A percentile compares a stretch with the other conserved stretches of the same genome.
These are phyloP conservation scores for Psilocybe cubensis DNA, from an alignment of 768 basidiomycete species.

Conservation along the genomic window DNA sequence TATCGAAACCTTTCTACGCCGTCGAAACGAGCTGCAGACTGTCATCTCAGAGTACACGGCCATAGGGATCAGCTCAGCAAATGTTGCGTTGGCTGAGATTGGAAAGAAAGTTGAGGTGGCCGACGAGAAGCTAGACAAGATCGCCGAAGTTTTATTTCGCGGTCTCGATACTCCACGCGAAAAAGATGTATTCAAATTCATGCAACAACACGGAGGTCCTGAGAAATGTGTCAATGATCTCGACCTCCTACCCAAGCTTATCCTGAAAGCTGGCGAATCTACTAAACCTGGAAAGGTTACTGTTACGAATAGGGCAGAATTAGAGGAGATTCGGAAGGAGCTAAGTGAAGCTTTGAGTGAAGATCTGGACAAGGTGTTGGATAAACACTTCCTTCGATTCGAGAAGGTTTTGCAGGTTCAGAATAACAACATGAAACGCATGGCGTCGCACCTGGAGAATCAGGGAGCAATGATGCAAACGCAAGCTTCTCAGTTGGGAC, in stretches of 20 bases:
- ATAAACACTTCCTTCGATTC: conserved; percentile 8
- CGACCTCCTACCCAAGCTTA: conserved; percentile 27
- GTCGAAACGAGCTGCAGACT: conserved; percentile 7
- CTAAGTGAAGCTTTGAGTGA: conserved; percentile 7
- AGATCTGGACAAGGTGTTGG: conserved; percentile 11
- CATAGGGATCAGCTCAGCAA: conserved; percentile 28
- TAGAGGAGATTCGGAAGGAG: conserved; percentile 7
- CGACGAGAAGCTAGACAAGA: conserved; percentile 24
- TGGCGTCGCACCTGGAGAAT: conserved; percentile 7
- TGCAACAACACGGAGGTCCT: conserved; percentile 36
- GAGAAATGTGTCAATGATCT: conserved; percentile 34
- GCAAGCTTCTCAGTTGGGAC: conserved; percentile 1
- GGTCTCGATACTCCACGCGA: conserved; percentile 36
- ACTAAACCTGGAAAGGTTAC: neutral
- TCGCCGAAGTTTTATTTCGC: conserved; percentile 29
- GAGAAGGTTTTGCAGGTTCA: conserved; percentile 14
- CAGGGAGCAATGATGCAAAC: conserved; percentile 7
- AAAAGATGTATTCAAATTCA: conserved; percentile 32
- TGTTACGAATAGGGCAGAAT: neutral
- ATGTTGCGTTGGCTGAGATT: conserved; percentile 28
- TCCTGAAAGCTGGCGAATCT: conserved; percentile 25
- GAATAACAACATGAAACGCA: conserved; percentile 12
- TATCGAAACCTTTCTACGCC: conserved; percentile 12
- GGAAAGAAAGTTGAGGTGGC: conserved; percentile 30
- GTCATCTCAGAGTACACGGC: conserved; percentile 10